Evolutionary conservation across 2,329 filamentous ascomycete genomes (phyloP).

Genomic region (Penicillium sp.): DNA sequence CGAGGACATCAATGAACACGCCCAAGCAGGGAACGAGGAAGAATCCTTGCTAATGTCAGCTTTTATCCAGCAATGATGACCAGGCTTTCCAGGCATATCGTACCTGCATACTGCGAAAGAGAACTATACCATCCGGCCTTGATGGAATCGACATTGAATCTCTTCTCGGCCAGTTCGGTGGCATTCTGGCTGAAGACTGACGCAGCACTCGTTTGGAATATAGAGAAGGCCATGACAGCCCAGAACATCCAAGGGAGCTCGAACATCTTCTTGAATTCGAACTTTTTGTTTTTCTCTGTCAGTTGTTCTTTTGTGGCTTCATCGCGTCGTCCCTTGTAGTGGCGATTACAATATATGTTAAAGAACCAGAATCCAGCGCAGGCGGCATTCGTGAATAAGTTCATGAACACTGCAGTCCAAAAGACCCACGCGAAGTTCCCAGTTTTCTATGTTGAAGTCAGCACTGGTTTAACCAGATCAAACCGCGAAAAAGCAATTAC

Average conservation of each 20-base stretch:
- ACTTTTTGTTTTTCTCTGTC: constrained; percentile 59
- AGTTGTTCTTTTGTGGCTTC: constrained; percentile 58
- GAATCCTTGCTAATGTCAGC: constrained; percentile 39
- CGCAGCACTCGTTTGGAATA: constrained; percentile 59
- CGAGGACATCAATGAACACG: constrained; percentile 56
- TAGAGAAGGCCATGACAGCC: constrained; percentile 53
- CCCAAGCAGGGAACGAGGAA: constrained; percentile 58
- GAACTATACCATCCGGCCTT: constrained; percentile 61
- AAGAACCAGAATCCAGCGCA: constrained; percentile 57
- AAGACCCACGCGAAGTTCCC: constrained; percentile 62
- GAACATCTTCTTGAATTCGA: constrained; percentile 56
- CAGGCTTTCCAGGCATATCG: neutral
- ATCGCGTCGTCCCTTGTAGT: constrained; percentile 50
- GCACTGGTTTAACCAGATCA: neutral
- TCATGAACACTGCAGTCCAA: constrained; percentile 64
- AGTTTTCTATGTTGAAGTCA: constrained; percentile 42
- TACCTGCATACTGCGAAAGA: constrained; percentile 53
- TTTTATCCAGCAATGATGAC: neutral
- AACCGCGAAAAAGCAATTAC: constrained; percentile 14
- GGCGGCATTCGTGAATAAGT: constrained; percentile 59
- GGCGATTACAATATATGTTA: constrained; percentile 50
- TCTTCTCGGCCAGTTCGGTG: constrained; percentile 60
- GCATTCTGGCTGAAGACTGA: constrained; percentile 56
- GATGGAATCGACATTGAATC: constrained; percentile 55
- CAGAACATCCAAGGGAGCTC: constrained; percentile 61